Evolutionary conservation across 768 basidiomycete species (phyloP).

Genomic region (Aureoboletus auriporus): DNA sequence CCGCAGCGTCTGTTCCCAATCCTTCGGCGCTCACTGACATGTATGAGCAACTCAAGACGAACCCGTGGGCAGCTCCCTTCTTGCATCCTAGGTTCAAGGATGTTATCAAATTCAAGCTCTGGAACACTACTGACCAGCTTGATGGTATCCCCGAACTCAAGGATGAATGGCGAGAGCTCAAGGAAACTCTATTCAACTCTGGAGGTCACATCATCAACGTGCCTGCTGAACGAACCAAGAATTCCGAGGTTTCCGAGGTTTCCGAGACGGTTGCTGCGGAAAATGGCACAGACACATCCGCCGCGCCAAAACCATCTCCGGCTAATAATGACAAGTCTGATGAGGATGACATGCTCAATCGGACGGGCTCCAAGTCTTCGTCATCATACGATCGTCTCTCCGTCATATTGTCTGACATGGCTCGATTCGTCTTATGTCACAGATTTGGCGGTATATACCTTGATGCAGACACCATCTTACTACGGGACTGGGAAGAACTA

Average conservation of each 20-base stretch:
- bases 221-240: conserved; percentile 40
- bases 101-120: conserved; percentile 91
- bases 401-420: conserved; percentile 95
- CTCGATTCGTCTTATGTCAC: conserved; percentile 94
- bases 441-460: conserved; percentile 96
- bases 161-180: conserved; percentile 81
- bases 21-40: conserved; percentile 77
- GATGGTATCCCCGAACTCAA: conserved; percentile 88
- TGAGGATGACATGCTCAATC: conserved; percentile 62
- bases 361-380: conserved; percentile 85
- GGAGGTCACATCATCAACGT: conserved; percentile 73
- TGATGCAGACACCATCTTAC: conserved; percentile 92
- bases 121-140: conserved; percentile 97
- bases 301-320: conserved; percentile 17
- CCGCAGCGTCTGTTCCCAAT: conserved; percentile 86
- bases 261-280: conserved; percentile 9
- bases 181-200: conserved; percentile 80
- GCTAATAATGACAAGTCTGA: conserved; percentile 31
- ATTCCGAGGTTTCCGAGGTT: conserved; percentile 14
- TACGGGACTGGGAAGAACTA: conserved; percentile 98
- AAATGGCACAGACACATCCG: conserved; percentile 20
- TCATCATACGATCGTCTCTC: conserved; percentile 87
- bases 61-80: conserved; percentile 95
- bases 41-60: conserved; percentile 75
- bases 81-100: conserved; percentile 89